Conservation (phyloP, 140 eudicot species). For the Cichorium intybus region DNA sequence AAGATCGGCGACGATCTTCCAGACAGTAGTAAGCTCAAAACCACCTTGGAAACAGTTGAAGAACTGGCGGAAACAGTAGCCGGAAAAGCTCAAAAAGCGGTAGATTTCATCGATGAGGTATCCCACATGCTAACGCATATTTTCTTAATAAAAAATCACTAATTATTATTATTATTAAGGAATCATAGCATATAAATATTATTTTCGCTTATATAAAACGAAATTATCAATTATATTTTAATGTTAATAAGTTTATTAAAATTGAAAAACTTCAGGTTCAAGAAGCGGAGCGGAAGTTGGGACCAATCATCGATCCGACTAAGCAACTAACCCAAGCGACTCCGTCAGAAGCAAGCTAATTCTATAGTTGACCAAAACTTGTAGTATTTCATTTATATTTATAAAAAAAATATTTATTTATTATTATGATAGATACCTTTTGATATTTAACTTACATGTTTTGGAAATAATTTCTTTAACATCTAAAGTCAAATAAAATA, state of each 20-base stretch:
- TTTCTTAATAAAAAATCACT: too few species aligned
- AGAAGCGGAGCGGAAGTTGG: conserved; percentile 39
- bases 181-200: background rate
- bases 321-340: conserved; percentile 23
- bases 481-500: background rate
- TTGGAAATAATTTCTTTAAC: background rate
- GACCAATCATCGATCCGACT: conserved; percentile 22
- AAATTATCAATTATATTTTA: background rate
- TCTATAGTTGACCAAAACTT: background rate
- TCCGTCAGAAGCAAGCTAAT: conserved; percentile 8
- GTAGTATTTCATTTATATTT: background rate
- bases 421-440: background rate
- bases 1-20: conserved; percentile 39
- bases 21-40: conserved; percentile 30
- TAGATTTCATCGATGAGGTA: conserved; percentile 45
- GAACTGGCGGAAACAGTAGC: conserved; percentile 36
- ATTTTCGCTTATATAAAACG: background rate
- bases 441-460: background rate
- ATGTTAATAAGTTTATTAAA: background rate
- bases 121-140: background rate
- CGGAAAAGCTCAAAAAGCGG: conserved; percentile 36
- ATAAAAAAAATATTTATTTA: background rate
- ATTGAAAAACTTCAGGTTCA: conserved; percentile 29
- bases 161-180: background rate
- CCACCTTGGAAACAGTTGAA: conserved; percentile 37